Percentiles rank a stretch among this genome's conserved stretches.
Evolutionary conservation across 495 filamentous ascomycete genomes (phyloP).

Genomic region (Penicillium cataractarum): DNA sequence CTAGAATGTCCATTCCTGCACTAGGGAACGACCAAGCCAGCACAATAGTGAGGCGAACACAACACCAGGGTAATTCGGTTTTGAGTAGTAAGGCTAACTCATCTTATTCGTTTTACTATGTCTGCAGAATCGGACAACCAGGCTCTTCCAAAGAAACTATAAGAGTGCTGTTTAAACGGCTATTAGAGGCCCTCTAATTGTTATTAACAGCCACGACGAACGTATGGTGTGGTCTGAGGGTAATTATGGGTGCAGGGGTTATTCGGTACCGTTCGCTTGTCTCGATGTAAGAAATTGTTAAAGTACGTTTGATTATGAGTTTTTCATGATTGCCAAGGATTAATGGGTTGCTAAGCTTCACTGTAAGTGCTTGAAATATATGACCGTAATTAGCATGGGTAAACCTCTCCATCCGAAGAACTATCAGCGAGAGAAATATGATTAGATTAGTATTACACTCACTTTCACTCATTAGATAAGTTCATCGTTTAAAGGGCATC

Average conservation of each 20-base stretch:
- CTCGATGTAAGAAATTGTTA: not conserved
- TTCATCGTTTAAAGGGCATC: conserved; percentile 1
- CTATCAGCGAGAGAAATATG: not conserved
- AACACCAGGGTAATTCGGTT: not conserved
- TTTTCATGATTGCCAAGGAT: not conserved
- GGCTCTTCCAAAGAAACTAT: not conserved
- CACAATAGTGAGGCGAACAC: not conserved
- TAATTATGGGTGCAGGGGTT: conserved; percentile 1
- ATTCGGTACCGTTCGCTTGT: conserved; percentile 1
- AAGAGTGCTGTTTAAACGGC: not conserved
- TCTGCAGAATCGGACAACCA: not conserved
- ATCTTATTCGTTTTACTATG: not conserved
- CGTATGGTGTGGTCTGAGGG: not conserved
- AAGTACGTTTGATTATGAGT: not conserved
- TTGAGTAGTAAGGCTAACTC: not conserved
- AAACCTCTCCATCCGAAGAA: not conserved
- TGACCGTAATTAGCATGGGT: not conserved
- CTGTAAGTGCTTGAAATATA: not conserved
- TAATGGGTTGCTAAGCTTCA: not conserved
- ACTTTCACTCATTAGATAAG: not conserved
- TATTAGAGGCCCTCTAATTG: not conserved
- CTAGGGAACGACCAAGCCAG: not conserved
- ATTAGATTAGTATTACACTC: conserved; percentile 4
- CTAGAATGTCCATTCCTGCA: not conserved
- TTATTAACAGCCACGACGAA: not conserved